phyloP scores from a whole-genome alignment of 805 yeast species.

The Lachancea fermentati region DNA sequence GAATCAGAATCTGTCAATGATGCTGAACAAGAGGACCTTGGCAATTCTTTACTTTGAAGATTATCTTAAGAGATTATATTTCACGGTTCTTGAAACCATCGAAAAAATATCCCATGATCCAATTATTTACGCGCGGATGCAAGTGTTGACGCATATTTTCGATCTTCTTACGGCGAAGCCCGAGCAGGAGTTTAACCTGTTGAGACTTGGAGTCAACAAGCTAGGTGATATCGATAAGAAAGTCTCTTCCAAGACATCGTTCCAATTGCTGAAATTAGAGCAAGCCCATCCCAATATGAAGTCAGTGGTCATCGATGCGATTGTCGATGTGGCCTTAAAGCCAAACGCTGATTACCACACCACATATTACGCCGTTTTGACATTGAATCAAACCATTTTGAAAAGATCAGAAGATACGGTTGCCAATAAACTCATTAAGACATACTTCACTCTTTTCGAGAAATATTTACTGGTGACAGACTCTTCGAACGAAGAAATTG shows the following conservation, averaged over 20 bases:
- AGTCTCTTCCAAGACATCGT: conserved; percentile 85
- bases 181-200: conserved; percentile 90
- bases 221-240: conserved; percentile 89
- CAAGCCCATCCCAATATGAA: conserved; percentile 97
- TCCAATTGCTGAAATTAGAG: conserved; percentile 68
- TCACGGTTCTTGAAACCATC: conserved; percentile 66
- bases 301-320: conserved; percentile 66
- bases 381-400: conserved; percentile 88
- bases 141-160: conserved; percentile 67
- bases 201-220: conserved; percentile 86
- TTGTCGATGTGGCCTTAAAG: conserved; percentile 74
- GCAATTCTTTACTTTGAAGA: conserved; percentile 86
- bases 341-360: conserved; percentile 78
- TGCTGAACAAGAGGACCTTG: conserved; percentile 48
- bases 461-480: conserved; percentile 70
- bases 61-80: conserved; percentile 69
- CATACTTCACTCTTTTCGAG: conserved; percentile 84
- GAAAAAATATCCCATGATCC: conserved; percentile 88
- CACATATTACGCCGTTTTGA: conserved; percentile 78
- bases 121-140: conserved; percentile 79
- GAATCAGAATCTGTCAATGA: conserved; percentile 51
- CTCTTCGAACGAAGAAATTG: conserved; percentile 34
- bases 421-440: conserved; percentile 76
- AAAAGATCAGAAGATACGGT: conserved; percentile 70
- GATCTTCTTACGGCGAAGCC: conserved; percentile 82